Base-by-base conservation (phyloP, 805 yeast genomes). In the Candida gorgasii region DNA sequence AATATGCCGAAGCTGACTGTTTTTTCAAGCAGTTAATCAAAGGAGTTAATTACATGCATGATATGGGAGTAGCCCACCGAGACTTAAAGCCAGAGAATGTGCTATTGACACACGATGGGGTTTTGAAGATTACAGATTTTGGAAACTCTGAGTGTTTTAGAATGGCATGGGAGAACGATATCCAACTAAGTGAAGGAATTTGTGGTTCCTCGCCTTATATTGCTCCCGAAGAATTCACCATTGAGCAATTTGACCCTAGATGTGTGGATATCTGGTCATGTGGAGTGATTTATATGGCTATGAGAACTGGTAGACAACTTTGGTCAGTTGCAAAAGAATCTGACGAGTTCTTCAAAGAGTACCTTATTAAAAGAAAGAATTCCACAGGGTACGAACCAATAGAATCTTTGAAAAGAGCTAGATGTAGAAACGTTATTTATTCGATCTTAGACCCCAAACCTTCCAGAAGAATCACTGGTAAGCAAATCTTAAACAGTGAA, bases 361-460 rank as follows among this genome's bases (percentile, higher is more conserved):
- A 92, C 59, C 65, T 90, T 45, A 74, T 74, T 38, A 89, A 87
- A 44, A 74, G 98, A 45, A 88, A 84, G 59, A 86, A 85, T 48
- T 82, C 85, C 16, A 76, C 82, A 16, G 97, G 97, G 1, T 93
- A 88, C 57, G 95, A 86, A 57, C 98, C 98, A 1, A 89, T 92
- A 46, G 98, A 92, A 64, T 61, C 68, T 39, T 69, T 92, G 54
- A 86, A 92, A 57, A 72, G 96, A 28, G 90, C 95, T 1, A 73
- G 95, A 53, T 90, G 98, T 59, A 73, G 96, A 40, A 92, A 92
- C 57, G 98, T 92, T 30, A 85, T 93, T 45, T 92, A 92, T 61
- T 87, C 96, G 15, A 86, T 93, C 42, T 69, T 93, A 52, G 98
- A 93, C 59, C 99, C 99, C 1, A 81, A 84, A 24, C 95, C 99